A percentile compares a stretch with the other conserved stretches of the same genome.
These are phyloP conservation scores for Cardamine occulta DNA, from an alignment of 345 rosid species.

Conservation along the genomic window DNA sequence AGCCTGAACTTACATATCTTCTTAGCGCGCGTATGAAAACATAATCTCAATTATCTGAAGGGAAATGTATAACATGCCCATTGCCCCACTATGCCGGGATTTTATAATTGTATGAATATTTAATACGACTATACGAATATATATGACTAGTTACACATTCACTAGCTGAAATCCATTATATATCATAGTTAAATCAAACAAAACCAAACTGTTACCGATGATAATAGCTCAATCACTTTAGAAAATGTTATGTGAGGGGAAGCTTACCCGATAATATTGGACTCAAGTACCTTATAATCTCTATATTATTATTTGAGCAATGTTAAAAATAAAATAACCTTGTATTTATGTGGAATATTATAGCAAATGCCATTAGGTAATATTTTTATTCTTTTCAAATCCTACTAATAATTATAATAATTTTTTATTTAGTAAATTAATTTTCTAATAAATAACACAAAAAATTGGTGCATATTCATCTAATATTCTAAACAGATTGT, in stretches of 20 bases:
- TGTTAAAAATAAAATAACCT: no score
- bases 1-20: neutral
- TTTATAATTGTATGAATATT: constrained; percentile 2
- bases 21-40: constrained; percentile 7
- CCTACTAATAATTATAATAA: no score
- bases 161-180: constrained; percentile 31
- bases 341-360: no score
- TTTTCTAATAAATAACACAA: no score
- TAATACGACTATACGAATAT: neutral
- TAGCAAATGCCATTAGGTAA: no score
- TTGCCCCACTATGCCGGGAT: neutral
- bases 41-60: neutral
- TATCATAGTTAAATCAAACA: constrained; percentile 11
- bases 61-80: constrained; percentile 18
- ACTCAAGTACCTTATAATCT: neutral
- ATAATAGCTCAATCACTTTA: neutral
- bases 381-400: no score
- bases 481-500: no score
- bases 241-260: neutral
- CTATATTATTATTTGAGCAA: no score
- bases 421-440: no score
- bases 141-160: constrained; percentile 17
- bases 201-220: constrained; percentile 4
- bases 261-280: neutral
- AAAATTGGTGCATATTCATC: no score